Base-by-base conservation (phyloP, 1,284 basidiomycete genomes). In the Pisolithus thermaeus region DNA sequence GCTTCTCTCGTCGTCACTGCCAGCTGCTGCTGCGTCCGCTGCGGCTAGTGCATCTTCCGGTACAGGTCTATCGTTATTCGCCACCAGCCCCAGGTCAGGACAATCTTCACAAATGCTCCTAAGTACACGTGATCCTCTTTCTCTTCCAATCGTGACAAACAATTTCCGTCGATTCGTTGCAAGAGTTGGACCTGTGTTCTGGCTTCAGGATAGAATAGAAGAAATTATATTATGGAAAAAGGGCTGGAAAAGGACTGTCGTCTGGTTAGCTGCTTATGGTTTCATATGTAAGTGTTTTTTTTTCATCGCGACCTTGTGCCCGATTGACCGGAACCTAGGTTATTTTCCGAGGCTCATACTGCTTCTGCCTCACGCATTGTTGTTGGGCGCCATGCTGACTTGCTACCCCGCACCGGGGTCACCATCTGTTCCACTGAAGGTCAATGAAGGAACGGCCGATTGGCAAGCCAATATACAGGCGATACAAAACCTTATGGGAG, bases 401-500 rank as follows among this genome's bases (percentile, higher is more conserved):
- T 79, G 77, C 2, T 80, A 86, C 58, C 79, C 81, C 58, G 59
- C 71, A 62, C 48, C 53, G 25, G 53, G 56, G 54, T 14, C 54
- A 52, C 68, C 73, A 5, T 62, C 73, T 4, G 63, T 70, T 0
- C 66, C 73, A 9, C 70, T 75, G 42, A 69, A 70, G 35, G 63
- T 72, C 4, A 64, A 70, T 6, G 80, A 83, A 60, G 80, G 80
- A 2, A 77, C 78, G 11, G 73, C 80, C 0, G 83, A 86, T 50
- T 90, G 86, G 85, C 80, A 87, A 52, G 82, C 81, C 1, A 90
- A 90, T 57, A 72, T 90, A 2, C 86, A 90, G 67, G 86, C 74
- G 1, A 84, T 90, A 27, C 88, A 90, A 59, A 90, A 90, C 57
- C 76, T 90, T 22, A 90, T 90, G 87, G 88, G 88, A 27, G 71